Evolutionary conservation across 495 filamentous ascomycete species (phyloP).

Genomic region (Venustampulla echinocandica): DNA sequence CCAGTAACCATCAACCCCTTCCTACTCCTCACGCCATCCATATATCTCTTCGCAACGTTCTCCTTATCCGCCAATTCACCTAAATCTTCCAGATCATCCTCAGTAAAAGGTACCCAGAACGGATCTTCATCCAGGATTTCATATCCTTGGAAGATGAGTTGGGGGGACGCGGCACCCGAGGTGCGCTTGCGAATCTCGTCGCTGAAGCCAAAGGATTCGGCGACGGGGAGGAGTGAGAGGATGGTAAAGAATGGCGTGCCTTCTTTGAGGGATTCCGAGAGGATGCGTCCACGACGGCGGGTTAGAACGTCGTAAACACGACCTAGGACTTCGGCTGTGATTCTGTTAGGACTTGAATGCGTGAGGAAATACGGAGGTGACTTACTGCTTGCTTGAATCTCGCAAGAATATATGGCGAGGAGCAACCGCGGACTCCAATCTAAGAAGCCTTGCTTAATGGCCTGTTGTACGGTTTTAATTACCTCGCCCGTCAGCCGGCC

Average conservation of each 20-base stretch:
- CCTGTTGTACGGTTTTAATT: constrained; percentile 75
- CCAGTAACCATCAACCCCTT: constrained; percentile 85
- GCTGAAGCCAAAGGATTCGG: constrained; percentile 89
- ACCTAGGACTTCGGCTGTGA: constrained; percentile 79
- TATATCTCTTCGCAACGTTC: constrained; percentile 92
- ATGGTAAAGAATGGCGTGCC: constrained; percentile 96
- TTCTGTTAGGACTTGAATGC: background rate
- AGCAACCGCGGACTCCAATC: constrained; percentile 93
- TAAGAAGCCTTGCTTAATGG: constrained; percentile 80
- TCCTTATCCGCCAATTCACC: constrained; percentile 87
- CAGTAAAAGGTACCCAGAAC: constrained; percentile 94
- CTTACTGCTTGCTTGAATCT: constrained; percentile 91
- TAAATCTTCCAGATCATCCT: constrained; percentile 93
- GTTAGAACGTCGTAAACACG: constrained; percentile 91
- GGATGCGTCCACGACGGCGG: constrained; percentile 79
- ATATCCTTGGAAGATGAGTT: constrained; percentile 87
- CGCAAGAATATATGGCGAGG: constrained; percentile 96
- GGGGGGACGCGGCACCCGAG: constrained; percentile 80
- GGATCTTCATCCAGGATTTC: constrained; percentile 89
- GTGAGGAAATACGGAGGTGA: constrained; percentile 6
- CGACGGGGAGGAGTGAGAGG: constrained; percentile 73
- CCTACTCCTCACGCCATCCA: constrained; percentile 74
- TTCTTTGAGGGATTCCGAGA: constrained; percentile 85
- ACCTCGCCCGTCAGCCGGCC: constrained; percentile 83
- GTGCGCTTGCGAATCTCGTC: constrained; percentile 95